A percentile compares a stretch with the other conserved stretches of the same genome.
Conservation (phyloP, 768 basidiomycete genomes). For the Heimioporus sp. region DNA sequence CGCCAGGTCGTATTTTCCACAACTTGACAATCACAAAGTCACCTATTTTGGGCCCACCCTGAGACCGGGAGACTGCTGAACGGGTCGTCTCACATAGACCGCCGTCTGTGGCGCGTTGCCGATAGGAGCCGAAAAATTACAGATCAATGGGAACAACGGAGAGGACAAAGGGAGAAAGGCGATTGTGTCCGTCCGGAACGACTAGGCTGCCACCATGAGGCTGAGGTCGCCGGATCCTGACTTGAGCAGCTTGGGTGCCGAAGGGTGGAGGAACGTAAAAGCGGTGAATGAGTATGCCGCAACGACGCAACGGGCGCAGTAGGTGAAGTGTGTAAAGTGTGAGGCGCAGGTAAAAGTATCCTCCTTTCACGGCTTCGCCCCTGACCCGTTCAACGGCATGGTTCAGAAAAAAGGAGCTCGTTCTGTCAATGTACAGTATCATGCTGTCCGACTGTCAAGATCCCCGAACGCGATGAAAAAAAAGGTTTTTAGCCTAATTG, state of each 20-base stretch:
- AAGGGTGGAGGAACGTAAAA: conserved; percentile 10
- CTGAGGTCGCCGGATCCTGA: conserved; percentile 3
- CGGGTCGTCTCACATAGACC: background rate
- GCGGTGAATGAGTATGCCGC: background rate
- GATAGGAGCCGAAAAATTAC: conserved; percentile 2
- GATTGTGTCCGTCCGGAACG: background rate
- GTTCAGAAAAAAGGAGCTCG: no score
- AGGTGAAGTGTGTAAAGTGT: conserved; percentile 3
- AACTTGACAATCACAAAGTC: background rate
- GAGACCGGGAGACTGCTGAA: background rate
- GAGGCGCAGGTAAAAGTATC: background rate
- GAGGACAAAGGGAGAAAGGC: conserved; percentile 5
- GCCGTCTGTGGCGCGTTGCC: conserved; percentile 5
- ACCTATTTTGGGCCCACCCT: background rate
- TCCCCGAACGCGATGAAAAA: no score
- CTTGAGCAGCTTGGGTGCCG: background rate
- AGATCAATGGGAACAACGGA: conserved; percentile 5
- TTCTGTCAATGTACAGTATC: no score
- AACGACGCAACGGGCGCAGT: background rate
- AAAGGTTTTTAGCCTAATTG: no score
- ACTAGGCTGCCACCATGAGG: conserved; percentile 12
- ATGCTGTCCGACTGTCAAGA: no score
- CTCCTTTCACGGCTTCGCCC: background rate
- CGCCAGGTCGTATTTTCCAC: background rate
- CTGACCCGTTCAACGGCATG: background rate